phyloP scores from a whole-genome alignment of 148 eudicot species.

The Amaranthus cruentus region DNA sequence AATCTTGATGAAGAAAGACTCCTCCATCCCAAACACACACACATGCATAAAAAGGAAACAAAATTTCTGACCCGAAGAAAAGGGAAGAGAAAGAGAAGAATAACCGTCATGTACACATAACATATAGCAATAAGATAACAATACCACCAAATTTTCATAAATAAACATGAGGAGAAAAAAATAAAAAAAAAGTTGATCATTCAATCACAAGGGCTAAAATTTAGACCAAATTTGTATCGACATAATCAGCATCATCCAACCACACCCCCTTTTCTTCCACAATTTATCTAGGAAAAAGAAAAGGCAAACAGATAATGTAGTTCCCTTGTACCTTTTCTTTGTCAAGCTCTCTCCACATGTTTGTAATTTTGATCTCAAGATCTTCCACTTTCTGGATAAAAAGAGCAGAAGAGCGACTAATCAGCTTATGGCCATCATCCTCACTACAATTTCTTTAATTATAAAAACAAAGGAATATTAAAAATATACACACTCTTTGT shows the following conservation, averaged over 20 bases:
- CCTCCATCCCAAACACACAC: too few relatives aligned
- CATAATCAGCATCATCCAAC: not conserved
- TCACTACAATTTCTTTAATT: not conserved
- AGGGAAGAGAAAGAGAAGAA: not conserved
- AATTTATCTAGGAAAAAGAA: not conserved
- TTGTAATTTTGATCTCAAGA: slow-evolving; percentile 58
- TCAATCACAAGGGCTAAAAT: too few relatives aligned
- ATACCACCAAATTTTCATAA: not conserved
- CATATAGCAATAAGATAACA: not conserved
- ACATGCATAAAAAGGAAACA: not conserved
- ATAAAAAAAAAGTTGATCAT: not conserved
- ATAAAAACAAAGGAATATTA: too few relatives aligned
- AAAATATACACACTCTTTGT: slow-evolving; percentile 39
- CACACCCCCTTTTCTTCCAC: not conserved
- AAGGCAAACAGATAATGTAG: not conserved
- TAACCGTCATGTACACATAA: not conserved
- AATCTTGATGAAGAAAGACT: too few relatives aligned
- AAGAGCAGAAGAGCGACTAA: slow-evolving; percentile 15
- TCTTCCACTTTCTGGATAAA: slow-evolving; percentile 62
- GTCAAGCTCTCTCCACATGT: slow-evolving; percentile 73
- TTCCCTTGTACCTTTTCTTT: slow-evolving; percentile 70
- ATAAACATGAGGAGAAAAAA: not conserved
- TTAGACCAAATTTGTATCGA: not conserved
- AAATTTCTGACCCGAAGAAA: not conserved
- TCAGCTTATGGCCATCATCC: slow-evolving; percentile 8